Evolutionary conservation across 768 basidiomycete species (phyloP).

Genomic region (Trametes gibbosa): DNA sequence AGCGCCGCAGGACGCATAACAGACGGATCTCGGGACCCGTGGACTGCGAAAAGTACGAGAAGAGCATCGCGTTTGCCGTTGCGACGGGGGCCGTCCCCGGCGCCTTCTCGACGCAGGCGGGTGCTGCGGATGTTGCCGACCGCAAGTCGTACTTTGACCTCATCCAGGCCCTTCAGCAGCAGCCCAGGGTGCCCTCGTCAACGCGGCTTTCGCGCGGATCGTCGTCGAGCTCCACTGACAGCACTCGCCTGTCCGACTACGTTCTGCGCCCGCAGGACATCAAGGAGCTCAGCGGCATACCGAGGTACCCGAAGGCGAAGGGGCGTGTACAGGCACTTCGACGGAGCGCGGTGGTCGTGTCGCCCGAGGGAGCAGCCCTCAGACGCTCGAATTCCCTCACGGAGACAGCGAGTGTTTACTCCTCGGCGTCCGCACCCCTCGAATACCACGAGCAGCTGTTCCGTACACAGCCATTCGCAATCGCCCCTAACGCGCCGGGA

Average conservation of each 20-base stretch:
- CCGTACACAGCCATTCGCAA: slow-evolving; percentile 18
- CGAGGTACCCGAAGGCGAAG: slow-evolving; percentile 11
- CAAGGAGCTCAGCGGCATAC: slow-evolving; percentile 8
- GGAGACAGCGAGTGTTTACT: slow-evolving; percentile 36
- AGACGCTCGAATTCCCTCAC: slow-evolving; percentile 14
- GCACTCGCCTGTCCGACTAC: neutral
- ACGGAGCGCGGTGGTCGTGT: neutral
- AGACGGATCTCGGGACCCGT: slow-evolving; percentile 9
- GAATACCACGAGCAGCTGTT: slow-evolving; percentile 25
- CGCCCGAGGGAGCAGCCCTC: neutral
- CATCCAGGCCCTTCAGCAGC: slow-evolving; percentile 12
- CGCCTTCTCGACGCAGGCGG: slow-evolving; percentile 3
- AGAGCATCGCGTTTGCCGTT: slow-evolving; percentile 7
- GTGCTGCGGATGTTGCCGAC: neutral
- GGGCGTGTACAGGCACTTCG: slow-evolving; percentile 7
- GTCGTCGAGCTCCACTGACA: slow-evolving; percentile 2
- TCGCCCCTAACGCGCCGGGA: slow-evolving; percentile 22
- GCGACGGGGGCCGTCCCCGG: slow-evolving; percentile 6
- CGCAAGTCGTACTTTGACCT: slow-evolving; percentile 14
- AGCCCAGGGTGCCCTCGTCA: slow-evolving; percentile 2
- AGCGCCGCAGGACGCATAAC: slow-evolving; percentile 7
- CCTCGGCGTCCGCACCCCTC: slow-evolving; percentile 34
- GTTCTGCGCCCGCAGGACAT: slow-evolving; percentile 13
- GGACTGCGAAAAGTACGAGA: slow-evolving; percentile 14
- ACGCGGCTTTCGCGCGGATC: slow-evolving; percentile 8